Evolutionary conservation across 805 yeast species (phyloP).

Genomic region (Metschnikowia cerradonensis): DNA sequence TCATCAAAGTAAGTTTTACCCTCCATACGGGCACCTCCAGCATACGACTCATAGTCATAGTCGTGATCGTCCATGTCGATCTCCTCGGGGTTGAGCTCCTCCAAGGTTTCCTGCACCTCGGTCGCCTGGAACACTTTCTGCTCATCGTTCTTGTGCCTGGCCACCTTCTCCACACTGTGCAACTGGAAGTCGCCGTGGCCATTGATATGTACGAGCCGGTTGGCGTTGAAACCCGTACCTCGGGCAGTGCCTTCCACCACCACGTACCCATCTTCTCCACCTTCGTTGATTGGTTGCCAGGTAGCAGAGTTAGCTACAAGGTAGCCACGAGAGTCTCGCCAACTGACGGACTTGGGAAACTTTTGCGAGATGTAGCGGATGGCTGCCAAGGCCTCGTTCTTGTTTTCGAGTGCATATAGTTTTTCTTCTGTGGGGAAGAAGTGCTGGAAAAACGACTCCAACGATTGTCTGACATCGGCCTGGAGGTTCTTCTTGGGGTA

Average conservation of each 20-base stretch:
- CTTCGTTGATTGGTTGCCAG: slow-evolving; percentile 26
- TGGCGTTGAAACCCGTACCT: slow-evolving; percentile 77
- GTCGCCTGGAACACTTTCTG: slow-evolving; percentile 23
- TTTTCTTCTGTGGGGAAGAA: slow-evolving; percentile 67
- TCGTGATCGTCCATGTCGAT: slow-evolving; percentile 40
- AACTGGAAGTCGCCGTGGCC: slow-evolving; percentile 87
- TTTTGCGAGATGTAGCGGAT: slow-evolving; percentile 78
- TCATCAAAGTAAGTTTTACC: slow-evolving; percentile 49
- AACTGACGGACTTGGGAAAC: slow-evolving; percentile 75
- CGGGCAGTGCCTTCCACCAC: slow-evolving; percentile 80
- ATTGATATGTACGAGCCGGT: slow-evolving; percentile 79
- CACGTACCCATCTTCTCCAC: slow-evolving; percentile 36
- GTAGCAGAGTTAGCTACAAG: slow-evolving; percentile 64
- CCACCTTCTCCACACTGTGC: slow-evolving; percentile 55
- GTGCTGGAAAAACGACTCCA: slow-evolving; percentile 38
- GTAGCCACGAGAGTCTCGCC: slow-evolving; percentile 95
- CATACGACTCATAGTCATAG: slow-evolving; percentile 19
- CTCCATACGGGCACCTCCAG: slow-evolving; percentile 51
- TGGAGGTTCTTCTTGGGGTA: slow-evolving; percentile 77
- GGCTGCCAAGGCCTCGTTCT: slow-evolving; percentile 68
- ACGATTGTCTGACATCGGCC: slow-evolving; percentile 49
- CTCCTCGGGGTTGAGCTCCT: slow-evolving; percentile 56
- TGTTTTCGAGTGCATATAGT: slow-evolving; percentile 63
- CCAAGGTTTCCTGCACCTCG: slow-evolving; percentile 53
- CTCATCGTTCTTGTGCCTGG: slow-evolving; percentile 21